These are phyloP conservation scores for Fusarium sp. DNA, from an alignment of 2,329 filamentous ascomycete genomes.

Conservation along the genomic window DNA sequence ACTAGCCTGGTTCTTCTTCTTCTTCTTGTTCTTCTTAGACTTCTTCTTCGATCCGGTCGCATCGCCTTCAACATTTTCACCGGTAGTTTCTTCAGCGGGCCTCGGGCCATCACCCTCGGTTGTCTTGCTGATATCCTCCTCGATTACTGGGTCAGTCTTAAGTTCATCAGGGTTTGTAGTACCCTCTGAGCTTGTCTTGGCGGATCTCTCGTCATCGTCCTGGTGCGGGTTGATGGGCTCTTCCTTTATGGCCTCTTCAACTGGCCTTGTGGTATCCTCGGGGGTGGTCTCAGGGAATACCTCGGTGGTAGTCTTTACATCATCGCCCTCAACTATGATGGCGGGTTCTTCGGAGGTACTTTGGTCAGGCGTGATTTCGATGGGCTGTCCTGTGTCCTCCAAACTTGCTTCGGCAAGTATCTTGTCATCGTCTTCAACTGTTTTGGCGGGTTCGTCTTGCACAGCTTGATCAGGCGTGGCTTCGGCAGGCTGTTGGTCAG, in stretches of 20 bases:
- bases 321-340: background rate
- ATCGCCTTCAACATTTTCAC: conserved; percentile 20
- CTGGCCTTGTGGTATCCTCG: background rate
- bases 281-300: background rate
- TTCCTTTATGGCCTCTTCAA: background rate
- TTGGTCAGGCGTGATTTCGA: background rate
- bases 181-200: background rate
- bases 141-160: background rate
- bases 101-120: conserved; percentile 1
- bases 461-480: background rate
- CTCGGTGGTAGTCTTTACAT: background rate
- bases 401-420: background rate
- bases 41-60: conserved; percentile 43
- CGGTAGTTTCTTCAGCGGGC: background rate
- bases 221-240: background rate
- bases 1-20: conserved; percentile 29
- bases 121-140: conserved; percentile 2
- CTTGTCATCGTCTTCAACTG: background rate
- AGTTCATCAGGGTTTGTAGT: background rate
- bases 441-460: background rate
- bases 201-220: background rate
- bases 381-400: background rate
- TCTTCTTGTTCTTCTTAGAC: conserved; percentile 51
- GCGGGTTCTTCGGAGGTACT: background rate
- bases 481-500: background rate